These are phyloP conservation scores for Amaranthus tricolor DNA, from an alignment of 179 eudicot genomes.

Conservation along the genomic window DNA sequence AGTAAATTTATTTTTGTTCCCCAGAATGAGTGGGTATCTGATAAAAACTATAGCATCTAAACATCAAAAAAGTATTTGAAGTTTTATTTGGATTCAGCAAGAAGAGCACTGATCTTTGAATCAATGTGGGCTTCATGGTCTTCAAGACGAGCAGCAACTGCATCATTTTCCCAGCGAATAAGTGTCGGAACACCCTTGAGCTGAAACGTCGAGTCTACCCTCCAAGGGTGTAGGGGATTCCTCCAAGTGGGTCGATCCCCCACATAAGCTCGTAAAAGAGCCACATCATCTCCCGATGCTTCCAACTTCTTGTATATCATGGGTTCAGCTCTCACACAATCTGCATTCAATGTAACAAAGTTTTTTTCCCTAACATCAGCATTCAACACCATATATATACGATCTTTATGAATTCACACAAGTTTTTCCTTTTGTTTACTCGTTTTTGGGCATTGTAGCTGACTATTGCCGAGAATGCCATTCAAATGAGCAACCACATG, in stretches of 20 bases:
- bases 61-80: not conserved
- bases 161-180: conserved; percentile 65
- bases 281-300: conserved; percentile 48
- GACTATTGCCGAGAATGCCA: too few relatives aligned
- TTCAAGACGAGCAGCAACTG: conserved; percentile 68
- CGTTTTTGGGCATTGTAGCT: too few relatives aligned
- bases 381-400: too few relatives aligned
- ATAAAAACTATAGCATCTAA: not conserved
- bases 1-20: not conserved
- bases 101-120: conserved; percentile 52
- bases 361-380: not conserved
- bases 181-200: conserved; percentile 85
- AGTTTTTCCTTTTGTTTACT: too few relatives aligned
- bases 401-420: too few relatives aligned
- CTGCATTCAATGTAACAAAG: conserved; percentile 32
- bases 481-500: too few relatives aligned
- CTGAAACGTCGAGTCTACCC: conserved; percentile 63
- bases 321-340: conserved; percentile 96
- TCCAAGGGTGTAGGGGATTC: conserved; percentile 73
- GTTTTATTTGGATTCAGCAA: conserved; percentile 21
- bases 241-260: conserved; percentile 96
- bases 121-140: conserved; percentile 87
- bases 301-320: conserved; percentile 76
- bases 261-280: conserved; percentile 70
- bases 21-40: too few relatives aligned